phyloP scores from a whole-genome alignment of 331 rosid species.

The Cucumis variabilis region DNA sequence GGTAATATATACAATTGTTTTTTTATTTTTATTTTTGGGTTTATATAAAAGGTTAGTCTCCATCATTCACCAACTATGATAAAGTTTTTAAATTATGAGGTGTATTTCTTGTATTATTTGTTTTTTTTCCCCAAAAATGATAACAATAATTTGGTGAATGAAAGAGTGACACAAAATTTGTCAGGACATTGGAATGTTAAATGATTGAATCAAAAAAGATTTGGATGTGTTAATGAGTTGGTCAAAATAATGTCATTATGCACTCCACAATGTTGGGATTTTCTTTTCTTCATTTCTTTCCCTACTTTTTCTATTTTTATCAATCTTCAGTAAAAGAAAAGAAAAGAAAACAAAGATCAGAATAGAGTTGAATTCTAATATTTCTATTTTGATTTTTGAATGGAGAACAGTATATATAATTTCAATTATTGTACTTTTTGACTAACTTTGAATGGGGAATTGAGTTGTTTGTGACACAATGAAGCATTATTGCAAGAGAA shows the following conservation, averaged over 20 bases:
- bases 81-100: background rate
- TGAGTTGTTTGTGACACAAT: constrained; percentile 13
- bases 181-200: background rate
- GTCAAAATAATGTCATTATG: background rate
- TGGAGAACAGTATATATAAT: background rate
- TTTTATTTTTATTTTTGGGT: too few relatives aligned
- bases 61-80: background rate
- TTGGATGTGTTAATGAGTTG: background rate
- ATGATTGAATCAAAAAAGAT: constrained; percentile 9
- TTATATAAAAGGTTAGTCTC: too few relatives aligned
- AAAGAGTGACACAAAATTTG: background rate
- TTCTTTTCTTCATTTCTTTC: background rate
- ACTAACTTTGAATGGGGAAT: background rate
- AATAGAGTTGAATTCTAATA: background rate
- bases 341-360: too few relatives aligned
- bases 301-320: background rate
- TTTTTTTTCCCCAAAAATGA: too few relatives aligned
- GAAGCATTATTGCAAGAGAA: background rate
- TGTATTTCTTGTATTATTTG: background rate
- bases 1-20: too few relatives aligned
- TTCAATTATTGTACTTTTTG: background rate
- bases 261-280: constrained; percentile 26
- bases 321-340: background rate
- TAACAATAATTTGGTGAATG: background rate
- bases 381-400: background rate